phyloP scores from a whole-genome alignment of 208 protist species.

The Trypanosoma melophagium region DNA sequence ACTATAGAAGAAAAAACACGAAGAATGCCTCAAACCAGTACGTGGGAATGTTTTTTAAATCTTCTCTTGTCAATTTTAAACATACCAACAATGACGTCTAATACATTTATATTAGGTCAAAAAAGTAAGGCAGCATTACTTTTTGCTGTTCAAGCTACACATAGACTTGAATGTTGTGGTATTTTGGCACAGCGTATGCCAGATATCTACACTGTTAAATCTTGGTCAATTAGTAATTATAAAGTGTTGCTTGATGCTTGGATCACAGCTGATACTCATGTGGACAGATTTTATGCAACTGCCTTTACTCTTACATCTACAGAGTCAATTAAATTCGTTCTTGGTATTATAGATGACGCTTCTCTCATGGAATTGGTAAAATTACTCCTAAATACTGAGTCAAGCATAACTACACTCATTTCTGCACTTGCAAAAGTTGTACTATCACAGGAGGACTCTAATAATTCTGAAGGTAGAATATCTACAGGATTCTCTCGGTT shows the following conservation, averaged over 20 bases:
- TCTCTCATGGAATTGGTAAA: slow-evolving; percentile 6
- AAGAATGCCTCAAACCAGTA: neutral
- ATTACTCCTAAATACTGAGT: slow-evolving; percentile 5
- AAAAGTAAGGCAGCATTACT: slow-evolving; percentile 11
- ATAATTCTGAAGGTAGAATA: slow-evolving; percentile 2
- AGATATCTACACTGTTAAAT: neutral
- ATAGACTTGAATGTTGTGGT: slow-evolving; percentile 18
- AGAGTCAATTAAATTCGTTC: slow-evolving; percentile 14
- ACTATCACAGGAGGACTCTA: neutral
- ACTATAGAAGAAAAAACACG: neutral
- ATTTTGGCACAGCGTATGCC: slow-evolving; percentile 20
- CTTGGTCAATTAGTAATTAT: slow-evolving; percentile 1
- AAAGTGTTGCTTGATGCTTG: slow-evolving; percentile 21
- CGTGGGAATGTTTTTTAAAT: slow-evolving; percentile 22
- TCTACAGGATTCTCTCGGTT: slow-evolving; percentile 5
- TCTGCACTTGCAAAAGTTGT: neutral
- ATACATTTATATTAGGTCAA: neutral
- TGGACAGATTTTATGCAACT: slow-evolving; percentile 15
- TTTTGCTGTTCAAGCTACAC: slow-evolving; percentile 15
- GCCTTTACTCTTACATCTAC: neutral
- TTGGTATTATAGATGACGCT: slow-evolving; percentile 9
- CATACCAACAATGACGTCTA: neutral
- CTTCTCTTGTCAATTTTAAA: slow-evolving; percentile 1
- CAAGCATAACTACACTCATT: neutral
- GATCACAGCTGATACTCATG: neutral